These are phyloP conservation scores for Funneliformis geosporum DNA, from an alignment of 192 early-diverging fungal species.

Conservation along the genomic window DNA sequence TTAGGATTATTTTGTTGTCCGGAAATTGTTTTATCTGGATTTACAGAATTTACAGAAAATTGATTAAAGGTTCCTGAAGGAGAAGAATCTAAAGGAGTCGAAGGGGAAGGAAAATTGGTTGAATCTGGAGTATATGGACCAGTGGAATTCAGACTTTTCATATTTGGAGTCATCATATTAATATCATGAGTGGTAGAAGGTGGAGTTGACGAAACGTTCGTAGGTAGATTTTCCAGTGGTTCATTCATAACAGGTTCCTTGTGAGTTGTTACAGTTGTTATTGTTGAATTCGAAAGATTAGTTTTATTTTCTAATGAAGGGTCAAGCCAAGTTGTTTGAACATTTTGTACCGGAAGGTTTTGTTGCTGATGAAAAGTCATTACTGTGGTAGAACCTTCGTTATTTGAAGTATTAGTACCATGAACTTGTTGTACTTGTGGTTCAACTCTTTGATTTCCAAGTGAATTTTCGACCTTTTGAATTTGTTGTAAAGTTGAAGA, in stretches of 20 bases:
- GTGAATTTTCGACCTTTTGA: background rate
- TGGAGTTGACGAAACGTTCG: background rate
- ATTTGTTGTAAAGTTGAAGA: background rate
- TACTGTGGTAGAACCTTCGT: background rate
- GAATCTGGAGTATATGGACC: background rate
- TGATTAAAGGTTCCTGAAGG: slow-evolving; percentile 15
- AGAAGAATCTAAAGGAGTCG: slow-evolving; percentile 7
- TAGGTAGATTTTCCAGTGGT: background rate
- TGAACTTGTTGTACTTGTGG: background rate
- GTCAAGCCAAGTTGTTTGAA: background rate
- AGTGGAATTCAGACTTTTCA: background rate
- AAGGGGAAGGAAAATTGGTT: background rate
- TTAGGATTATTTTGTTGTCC: slow-evolving; percentile 26
- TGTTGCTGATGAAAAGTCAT: background rate
- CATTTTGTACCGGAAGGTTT: no score
- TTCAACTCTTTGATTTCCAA: background rate
- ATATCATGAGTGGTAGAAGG: background rate
- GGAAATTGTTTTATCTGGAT: slow-evolving; percentile 12
- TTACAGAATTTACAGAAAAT: slow-evolving; percentile 31
- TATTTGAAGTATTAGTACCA: background rate
- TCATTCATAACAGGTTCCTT: background rate
- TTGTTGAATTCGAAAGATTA: background rate
- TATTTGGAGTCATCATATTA: background rate
- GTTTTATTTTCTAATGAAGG: background rate
- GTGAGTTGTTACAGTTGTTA: background rate